Percentiles rank a stretch among this genome's conserved stretches.
These are phyloP conservation scores for Diaporthe longicolla DNA, from an alignment of 2,329 filamentous ascomycete species.

Conservation along the genomic window DNA sequence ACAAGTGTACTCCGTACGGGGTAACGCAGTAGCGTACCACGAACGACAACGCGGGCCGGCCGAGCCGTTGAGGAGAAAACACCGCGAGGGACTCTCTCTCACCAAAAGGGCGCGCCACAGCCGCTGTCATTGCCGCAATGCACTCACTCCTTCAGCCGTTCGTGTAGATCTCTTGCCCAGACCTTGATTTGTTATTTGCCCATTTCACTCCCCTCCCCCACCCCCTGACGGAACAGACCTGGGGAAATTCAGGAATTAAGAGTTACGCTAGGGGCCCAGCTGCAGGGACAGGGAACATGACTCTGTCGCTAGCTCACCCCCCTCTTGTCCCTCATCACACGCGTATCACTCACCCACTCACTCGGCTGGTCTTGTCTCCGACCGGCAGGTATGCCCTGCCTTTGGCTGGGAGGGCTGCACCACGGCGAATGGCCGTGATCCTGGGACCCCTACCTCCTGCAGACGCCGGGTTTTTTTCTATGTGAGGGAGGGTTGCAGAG, in stretches of 20 bases:
- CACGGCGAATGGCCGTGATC: background rate
- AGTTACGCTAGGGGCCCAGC: conserved; percentile 23
- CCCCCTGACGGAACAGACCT: conserved; percentile 11
- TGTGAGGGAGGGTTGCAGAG: conserved; percentile 4
- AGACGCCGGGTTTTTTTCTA: background rate
- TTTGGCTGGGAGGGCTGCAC: background rate
- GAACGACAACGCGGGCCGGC: conserved; percentile 14
- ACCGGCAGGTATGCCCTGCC: background rate
- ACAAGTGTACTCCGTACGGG: no score
- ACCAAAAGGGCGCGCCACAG: conserved; percentile 5
- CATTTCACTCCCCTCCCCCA: no score
- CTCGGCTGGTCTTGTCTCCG: conserved; percentile 22
- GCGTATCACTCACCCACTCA: background rate
- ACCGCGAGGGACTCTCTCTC: background rate
- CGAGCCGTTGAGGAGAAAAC: conserved; percentile 7
- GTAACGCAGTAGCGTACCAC: background rate
- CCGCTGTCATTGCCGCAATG: conserved; percentile 9
- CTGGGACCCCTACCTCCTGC: conserved; percentile 21
- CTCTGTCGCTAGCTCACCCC: background rate
- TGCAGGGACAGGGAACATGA: conserved; percentile 28
- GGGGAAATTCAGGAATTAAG: conserved; percentile 32
- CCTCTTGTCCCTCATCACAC: background rate
- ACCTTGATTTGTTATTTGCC: conserved; percentile 1
- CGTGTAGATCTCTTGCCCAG: background rate
- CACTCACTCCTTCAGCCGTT: background rate